Base-by-base conservation (phyloP, 2,329 filamentous ascomycete species). In the Tolypocladium inflatum region DNA sequence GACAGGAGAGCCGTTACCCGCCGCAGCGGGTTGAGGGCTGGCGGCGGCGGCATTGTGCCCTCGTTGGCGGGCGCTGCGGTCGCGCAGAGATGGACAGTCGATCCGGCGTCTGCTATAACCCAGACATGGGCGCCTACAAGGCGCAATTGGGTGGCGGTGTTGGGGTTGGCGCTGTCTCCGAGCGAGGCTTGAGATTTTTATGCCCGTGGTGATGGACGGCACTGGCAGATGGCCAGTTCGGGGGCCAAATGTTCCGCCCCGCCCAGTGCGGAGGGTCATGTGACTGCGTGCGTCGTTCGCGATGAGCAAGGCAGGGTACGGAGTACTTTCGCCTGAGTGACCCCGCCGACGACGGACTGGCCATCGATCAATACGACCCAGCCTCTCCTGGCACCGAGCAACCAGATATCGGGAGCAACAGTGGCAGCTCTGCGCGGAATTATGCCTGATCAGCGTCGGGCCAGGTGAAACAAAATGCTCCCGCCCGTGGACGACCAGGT, bases 401-500 rank as follows among this genome's bases (percentile, higher is more conserved):
- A 5, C 30, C 48, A 33, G 15, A 50, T 50, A 26, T 11, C 26
- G 13, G 30, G 23, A 4, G 35, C 21, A 3, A 17, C 9, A 54
- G 19, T 38, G 53, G 17, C 11, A 38, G 38, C 33, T 30, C 8
- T 30, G 15, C 26, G 21, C 35, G 37, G 6, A 26, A 6, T 23
- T 13, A 26, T 11, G 51, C 35, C 33, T 35, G 30, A 21, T 19
- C 4, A 21, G 54, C 19, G 48, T n/a, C 10, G 30, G 41, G 54
- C 39, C 21, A 58, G 58, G 41, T 19, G 23, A 53, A 57, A 68
- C 21, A 41, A 8, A 17, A 85, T 86, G 82, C 70, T 86, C 2
- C 84, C 84, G 0, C 82, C 82, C 0, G 70, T 86, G 10, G 83
- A 86, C 23, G 74, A 80, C 10, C 63, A 75, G 0, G 72, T 86